phyloP scores from a whole-genome alignment of 345 rosid genomes.

The Conringia planisiliqua region DNA sequence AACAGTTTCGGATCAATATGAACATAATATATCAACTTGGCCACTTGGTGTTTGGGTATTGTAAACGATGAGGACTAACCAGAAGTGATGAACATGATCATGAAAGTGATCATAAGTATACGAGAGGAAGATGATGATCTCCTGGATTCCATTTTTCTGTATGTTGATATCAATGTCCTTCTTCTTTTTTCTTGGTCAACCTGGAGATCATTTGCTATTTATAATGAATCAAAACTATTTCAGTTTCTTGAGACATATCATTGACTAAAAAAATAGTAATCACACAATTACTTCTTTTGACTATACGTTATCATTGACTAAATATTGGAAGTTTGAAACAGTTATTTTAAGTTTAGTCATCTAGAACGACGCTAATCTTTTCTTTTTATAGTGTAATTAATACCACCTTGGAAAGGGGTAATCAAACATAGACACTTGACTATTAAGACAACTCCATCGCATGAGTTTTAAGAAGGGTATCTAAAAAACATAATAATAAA shows the following conservation, averaged over 20 bases:
- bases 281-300: neutral
- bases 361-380: no score
- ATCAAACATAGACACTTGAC: no score
- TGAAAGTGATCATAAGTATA: neutral
- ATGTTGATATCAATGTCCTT: neutral
- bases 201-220: neutral
- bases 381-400: no score
- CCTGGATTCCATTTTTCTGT: slow-evolving; percentile 6
- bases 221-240: no score
- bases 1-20: neutral
- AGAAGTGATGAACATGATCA: slow-evolving; percentile 4
- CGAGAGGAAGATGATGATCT: neutral
- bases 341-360: no score
- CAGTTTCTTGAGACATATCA: no score
- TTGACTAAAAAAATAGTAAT: neutral
- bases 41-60: neutral
- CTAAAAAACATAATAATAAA: no score
- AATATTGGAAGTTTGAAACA: no score
- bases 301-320: no score
- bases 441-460: no score
- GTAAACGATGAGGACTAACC: neutral
- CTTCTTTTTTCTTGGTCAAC: neutral
- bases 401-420: no score
- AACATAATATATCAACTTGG: neutral
- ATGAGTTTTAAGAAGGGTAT: no score